These are phyloP conservation scores for Candida labiduridarum DNA, from an alignment of 1,139 yeast species.

Conservation along the genomic window DNA sequence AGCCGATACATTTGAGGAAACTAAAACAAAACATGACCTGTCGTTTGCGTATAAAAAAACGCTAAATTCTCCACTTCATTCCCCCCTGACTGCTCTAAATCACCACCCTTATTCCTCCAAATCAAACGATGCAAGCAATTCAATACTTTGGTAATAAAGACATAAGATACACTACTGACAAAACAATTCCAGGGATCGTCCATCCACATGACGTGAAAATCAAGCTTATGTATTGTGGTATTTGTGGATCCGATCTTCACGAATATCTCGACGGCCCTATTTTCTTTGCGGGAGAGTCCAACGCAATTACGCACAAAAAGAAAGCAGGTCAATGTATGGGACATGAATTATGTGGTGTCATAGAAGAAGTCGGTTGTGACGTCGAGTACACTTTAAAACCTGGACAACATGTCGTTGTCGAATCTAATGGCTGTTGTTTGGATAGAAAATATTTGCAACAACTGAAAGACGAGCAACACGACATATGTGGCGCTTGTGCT, in stretches of 20 bases:
- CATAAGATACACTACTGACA: conserved; percentile 42
- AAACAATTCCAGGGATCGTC: conserved; percentile 47
- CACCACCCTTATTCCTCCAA: background rate
- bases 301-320: conserved; percentile 20
- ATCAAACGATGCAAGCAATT: conserved; percentile 50
- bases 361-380: conserved; percentile 31
- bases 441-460: conserved; percentile 3
- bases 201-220: conserved; percentile 52
- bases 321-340: conserved; percentile 40
- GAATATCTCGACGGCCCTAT: conserved; percentile 57
- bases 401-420: conserved; percentile 39
- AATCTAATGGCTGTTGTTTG: conserved; percentile 54
- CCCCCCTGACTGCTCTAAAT: background rate
- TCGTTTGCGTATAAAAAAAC: background rate
- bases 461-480: background rate
- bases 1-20: background rate
- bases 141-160: conserved; percentile 55
- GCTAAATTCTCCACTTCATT: background rate
- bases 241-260: conserved; percentile 62
- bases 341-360: conserved; percentile 55
- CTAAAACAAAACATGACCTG: background rate
- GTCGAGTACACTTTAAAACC: conserved; percentile 5
- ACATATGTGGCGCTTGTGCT: conserved; percentile 45
- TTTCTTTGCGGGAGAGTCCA: conserved; percentile 38
- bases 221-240: conserved; percentile 57